Evolutionary conservation across 2,329 filamentous ascomycete species (phyloP), one percentile per base, ranked within the genome.

Genomic region (Plenodomus tracheiphilus): DNA sequence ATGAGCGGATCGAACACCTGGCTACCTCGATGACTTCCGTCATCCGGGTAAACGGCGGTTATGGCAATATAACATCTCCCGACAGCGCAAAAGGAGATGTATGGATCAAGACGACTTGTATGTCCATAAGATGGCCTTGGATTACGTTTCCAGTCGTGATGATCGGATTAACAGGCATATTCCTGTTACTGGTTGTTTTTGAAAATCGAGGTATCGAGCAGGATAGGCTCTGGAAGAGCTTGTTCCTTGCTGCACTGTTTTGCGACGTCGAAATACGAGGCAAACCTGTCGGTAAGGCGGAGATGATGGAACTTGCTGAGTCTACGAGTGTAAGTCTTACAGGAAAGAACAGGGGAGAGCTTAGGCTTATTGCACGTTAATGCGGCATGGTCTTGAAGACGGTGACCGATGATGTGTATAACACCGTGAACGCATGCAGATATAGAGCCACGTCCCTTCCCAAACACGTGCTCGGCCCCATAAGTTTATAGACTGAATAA

Each of bases 221-320:
- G 5, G 49, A 45, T 13, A 32, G 46, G 16, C 38, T 55, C 15
- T 55, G 53, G 43, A 49, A 55, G 34, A 52, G 46, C 42, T 52
- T 45, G 2, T 25, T 53, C 4, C 35, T 55, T 13, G 49, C 53
- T 11, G 25, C 42, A 21, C 41, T 55, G 15, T 55, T 55, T 30
- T 53, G 49, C 19, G 49, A 55, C 17, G 11, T 53, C 11, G 49
- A 55, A 15, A 15, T 15, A 4, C 28, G 15, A 15, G 28, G 15
- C 9, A 32, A 15, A 15, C 28, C 28, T 10, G 28, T 32, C 11
- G 11, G 28, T 6, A 32, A 32, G 15, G 28, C 8, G 11, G 28
- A 32, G 28, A 32, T 32, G 28, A 8, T 11, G 13, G 28, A 6
- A 15, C 7, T 15, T 10, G 13, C 39, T 2, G 6, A 16, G 16